A percentile compares a stretch with the other conserved stretches of the same genome.
These are phyloP conservation scores for Penicillium sp. DNA, from an alignment of 2,329 filamentous ascomycete genomes.

Conservation along the genomic window DNA sequence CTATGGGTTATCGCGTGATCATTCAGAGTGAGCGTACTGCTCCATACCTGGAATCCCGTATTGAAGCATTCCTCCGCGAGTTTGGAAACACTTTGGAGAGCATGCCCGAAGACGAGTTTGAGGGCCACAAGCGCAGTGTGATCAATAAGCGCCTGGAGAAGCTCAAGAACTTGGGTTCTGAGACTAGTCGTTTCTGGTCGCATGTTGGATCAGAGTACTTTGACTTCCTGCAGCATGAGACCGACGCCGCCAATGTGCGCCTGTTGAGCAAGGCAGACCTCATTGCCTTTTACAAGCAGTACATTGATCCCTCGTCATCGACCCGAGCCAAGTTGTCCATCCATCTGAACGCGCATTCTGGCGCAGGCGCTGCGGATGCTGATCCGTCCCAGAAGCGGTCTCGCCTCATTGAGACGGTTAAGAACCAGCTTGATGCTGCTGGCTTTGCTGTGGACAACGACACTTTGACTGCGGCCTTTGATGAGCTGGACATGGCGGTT, in stretches of 20 bases:
- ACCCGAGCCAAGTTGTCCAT: conserved; percentile 80
- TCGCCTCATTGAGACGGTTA: conserved; percentile 46
- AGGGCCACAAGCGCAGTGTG: conserved; percentile 85
- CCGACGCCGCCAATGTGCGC: conserved; percentile 74
- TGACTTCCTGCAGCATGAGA: conserved; percentile 81
- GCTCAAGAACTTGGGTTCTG: conserved; percentile 85
- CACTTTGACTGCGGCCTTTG: conserved; percentile 47
- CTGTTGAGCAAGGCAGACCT: conserved; percentile 77
- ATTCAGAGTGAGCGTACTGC: conserved; percentile 90
- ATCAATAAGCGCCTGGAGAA: conserved; percentile 87
- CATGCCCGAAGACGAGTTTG: conserved; percentile 84
- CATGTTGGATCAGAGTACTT: conserved; percentile 85
- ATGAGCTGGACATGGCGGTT: conserved; percentile 47
- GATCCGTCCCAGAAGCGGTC: conserved; percentile 47
- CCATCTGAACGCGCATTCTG: conserved; percentile 75
- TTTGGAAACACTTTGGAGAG: conserved; percentile 67
- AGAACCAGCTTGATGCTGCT: conserved; percentile 50
- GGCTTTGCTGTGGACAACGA: conserved; percentile 47
- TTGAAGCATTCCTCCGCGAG: conserved; percentile 76
- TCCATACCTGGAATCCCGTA: conserved; percentile 80
- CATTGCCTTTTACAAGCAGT: conserved; percentile 72
- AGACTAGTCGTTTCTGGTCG: conserved; percentile 78
- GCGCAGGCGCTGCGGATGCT: conserved; percentile 40
- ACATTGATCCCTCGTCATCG: conserved; percentile 73
- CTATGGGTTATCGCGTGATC: conserved; percentile 81